Base-by-base conservation (phyloP, 2,329 filamentous ascomycete species). In the Monosporascus ibericus region DNA sequence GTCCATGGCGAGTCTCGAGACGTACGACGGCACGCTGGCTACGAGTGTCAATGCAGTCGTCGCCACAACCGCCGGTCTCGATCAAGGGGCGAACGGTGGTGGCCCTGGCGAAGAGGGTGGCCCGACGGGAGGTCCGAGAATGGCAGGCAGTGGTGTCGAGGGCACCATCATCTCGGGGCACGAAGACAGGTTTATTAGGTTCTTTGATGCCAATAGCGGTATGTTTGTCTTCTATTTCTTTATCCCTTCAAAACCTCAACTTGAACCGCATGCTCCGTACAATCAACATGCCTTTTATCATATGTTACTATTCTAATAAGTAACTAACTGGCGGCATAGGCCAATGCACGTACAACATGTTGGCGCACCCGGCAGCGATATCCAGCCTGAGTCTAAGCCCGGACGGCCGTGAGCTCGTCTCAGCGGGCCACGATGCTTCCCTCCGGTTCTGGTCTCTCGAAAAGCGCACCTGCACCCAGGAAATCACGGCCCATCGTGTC, bases 121-220 rank as follows among this genome's bases (percentile, higher is more conserved):
- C 1, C 90, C 92, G 6, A 97, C 94, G 0, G 82, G 83, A 11
- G 88, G 89, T 24, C 75, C 78, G 37, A 73, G 78, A 34, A 75
- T 76, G 1, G 85, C 86, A 7, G 87, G 85, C 49, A 90, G 87
- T 52, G 88, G 88, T 36, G 85, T 96, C 1, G 92, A 96, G 70
- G 94, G 94, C 14, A 89, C 95, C 22, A 88, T 99, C 53, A 96
- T 99, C 59, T 95, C 89, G 56, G 94, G 94, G 58, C 92, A 99
- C 67, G 94, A 99, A 75, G 94, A 99, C 73, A 86, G 89, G 62
- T 96, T 91, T 65, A 91, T 99, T 62, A 82, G 92, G 60, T 96
- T 99, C 78, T 99, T 96, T 69, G 94, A 99, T 76, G 94, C 94
- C 57, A 97, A 99, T 68, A 96, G 90, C 73, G 94, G 94, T 97